Conservation (phyloP, 805 yeast species). For the Dipodascus geniculatus region DNA sequence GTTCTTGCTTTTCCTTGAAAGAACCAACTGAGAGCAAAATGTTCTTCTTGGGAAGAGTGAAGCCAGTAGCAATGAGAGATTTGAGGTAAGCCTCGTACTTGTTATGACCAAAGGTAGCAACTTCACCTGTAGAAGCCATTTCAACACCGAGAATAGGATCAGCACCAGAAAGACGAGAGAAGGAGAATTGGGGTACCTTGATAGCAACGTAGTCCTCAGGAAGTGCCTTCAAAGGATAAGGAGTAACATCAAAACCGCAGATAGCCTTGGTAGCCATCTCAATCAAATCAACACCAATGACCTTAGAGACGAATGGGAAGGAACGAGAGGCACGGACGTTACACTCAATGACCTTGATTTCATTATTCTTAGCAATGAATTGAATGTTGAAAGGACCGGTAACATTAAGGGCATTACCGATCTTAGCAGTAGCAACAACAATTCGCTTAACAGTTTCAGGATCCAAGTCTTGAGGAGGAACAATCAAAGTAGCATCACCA, state of each 20-base stretch:
- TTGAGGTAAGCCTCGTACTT: slow-evolving; percentile 96
- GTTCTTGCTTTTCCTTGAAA: slow-evolving; percentile 88
- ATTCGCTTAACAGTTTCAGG: slow-evolving; percentile 85
- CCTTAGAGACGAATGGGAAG: slow-evolving; percentile 96
- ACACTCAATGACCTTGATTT: slow-evolving; percentile 96
- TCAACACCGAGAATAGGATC: slow-evolving; percentile 97
- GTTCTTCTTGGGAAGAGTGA: slow-evolving; percentile 90
- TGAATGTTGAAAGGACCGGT: slow-evolving; percentile 98
- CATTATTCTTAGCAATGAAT: slow-evolving; percentile 90
- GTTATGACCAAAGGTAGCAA: slow-evolving; percentile 91
- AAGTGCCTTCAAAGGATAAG: slow-evolving; percentile 80
- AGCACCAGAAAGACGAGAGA: slow-evolving; percentile 94
- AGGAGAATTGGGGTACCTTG: slow-evolving; percentile 95
- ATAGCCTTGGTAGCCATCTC: slow-evolving; percentile 96
- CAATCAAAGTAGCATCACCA: slow-evolving; percentile 95
- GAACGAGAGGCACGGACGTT: slow-evolving; percentile 99
- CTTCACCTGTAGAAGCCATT: slow-evolving; percentile 99
- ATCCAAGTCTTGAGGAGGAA: slow-evolving; percentile 92
- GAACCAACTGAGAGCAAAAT: slow-evolving; percentile 92
- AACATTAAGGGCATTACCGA: slow-evolving; percentile 86
- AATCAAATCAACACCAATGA: slow-evolving; percentile 89
- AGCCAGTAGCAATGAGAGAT: slow-evolving; percentile 89
- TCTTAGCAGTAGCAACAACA: slow-evolving; percentile 91
- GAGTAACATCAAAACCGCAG: slow-evolving; percentile 73
- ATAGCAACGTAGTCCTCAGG: slow-evolving; percentile 93